Base-by-base conservation (phyloP, 441 rosid species). In the Gossypium aridum region DNA sequence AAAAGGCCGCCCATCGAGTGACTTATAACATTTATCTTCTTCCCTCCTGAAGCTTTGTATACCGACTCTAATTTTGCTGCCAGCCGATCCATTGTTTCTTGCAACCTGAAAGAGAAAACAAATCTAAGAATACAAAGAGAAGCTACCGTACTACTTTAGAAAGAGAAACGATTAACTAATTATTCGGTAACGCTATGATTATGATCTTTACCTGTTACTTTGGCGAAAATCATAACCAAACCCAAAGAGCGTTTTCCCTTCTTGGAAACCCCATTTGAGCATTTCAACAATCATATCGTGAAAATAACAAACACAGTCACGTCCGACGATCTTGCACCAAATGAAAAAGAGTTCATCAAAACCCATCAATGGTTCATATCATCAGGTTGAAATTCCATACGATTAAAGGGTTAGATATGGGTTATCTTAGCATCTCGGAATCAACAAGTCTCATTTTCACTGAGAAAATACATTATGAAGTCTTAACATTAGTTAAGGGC, bases 1-100 rank as follows among this genome's bases (percentile, higher is more conserved):
- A 93, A 83, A 67, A 95, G 82, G 53, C 99, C 99, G 13, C 99
- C 99, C 99, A 95, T 95, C 19, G 98, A 95, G 84, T 95, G 99
- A 84, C 91, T 90, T 16, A 93, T 88, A 57, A 95, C 64, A 78
- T 84, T 95, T 72, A 95, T 91, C 90, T 91, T 95, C 84, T 89
- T 95, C 79, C 87, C 97, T 70, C 99, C 99, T 9, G 98, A 90
- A 39, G 91, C 97, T 66, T 85, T 81, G 79, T 90, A 92, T 23
- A 89, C 85, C 0, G 85, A 67, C 80, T 95, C 90, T 79, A 96
- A 79, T 78, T 87, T 92, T 19, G 78, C 83, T 59, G 99, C 91
- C 77, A 96, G 83, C 6, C 62, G 37, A 56, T 89, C 92, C 87
- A 96, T 7, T 3, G 94, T 88, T 70, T 90, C 99, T 59, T 84